Evolutionary conservation across 2,329 filamentous ascomycete species (phyloP).

Genomic region (Pseudomassariella vexata): DNA sequence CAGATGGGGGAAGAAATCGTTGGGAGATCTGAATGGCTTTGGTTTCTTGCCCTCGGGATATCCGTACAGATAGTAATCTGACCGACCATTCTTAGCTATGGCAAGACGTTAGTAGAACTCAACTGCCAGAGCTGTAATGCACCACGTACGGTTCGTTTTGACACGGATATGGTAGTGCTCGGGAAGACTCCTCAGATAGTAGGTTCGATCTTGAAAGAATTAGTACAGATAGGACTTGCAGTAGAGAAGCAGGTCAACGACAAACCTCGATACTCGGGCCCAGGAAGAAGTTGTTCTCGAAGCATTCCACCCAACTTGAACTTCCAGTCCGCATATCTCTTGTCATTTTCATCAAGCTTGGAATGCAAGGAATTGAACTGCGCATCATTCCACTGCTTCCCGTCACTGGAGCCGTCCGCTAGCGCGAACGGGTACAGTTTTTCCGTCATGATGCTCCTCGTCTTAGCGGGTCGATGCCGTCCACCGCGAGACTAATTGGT

Average conservation of each 20-base stretch:
- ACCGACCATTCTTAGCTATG: constrained; percentile 1
- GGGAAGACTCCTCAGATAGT: constrained; percentile 7
- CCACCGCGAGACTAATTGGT: no score
- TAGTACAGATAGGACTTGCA: neutral
- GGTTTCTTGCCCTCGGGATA: constrained; percentile 10
- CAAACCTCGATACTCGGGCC: constrained; percentile 4
- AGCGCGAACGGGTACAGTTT: constrained; percentile 6
- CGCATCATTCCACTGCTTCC: constrained; percentile 8
- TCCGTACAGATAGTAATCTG: constrained; percentile 11
- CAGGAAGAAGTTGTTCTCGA: constrained; percentile 7
- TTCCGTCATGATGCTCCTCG: no score
- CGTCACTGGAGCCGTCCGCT: constrained; percentile 6
- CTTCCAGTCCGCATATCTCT: constrained; percentile 6
- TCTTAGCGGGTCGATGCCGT: no score
- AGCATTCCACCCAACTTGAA: constrained; percentile 9
- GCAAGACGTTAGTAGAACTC: no score
- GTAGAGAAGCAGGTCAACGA: neutral
- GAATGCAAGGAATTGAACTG: constrained; percentile 5
- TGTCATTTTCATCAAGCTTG: constrained; percentile 6
- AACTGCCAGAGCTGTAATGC: no score
- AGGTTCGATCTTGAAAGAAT: constrained; percentile 5
- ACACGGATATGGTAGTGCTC: constrained; percentile 9
- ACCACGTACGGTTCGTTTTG: constrained; percentile 6
- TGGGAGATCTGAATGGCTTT: constrained; percentile 7
- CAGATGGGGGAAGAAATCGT: constrained; percentile 11